Evolutionary conservation across 2,329 filamentous ascomycete species (phyloP), one percentile per base, ranked within the genome.

Genomic region (Aspergillus sp.): DNA sequence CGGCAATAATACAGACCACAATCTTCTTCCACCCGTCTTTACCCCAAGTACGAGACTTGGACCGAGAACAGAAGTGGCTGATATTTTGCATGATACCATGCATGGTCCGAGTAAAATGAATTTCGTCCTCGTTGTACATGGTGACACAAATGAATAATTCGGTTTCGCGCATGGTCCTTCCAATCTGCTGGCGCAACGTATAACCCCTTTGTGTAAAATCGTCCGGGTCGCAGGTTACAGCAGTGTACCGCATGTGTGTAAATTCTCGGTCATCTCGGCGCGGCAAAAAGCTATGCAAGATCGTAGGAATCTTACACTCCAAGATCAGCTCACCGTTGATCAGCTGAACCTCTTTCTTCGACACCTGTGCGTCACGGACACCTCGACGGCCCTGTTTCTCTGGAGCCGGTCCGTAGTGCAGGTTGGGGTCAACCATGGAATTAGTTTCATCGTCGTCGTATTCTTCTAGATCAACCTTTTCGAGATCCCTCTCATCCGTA

Each of bases 101-200:
- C 93, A 99, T 98, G 1, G 95, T 99, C 47, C 95, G 87, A 6
- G 95, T 97, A 68, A 99, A 99, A 70, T 92, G 87, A 67, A 96
- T 91, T 72, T 98, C 95, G 76, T 97, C 90, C 77, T 99, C 95
- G 76, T 99, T 99, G 80, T 97, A 98, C 95, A 98, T 98, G 67
- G 95, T 99, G 61, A 99, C 82, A 72, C 93, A 96, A 68, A 99
- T 96, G 73, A 98, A 95, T 7, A 99, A 80, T 76, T 99, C 95
- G 0, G 93, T 98, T 75, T 98, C 93, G 62, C 95, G 87, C 27
- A 87, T 81, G 1, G 90, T 96, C 57, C 81, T 84, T 46, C 92
- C 92, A 60, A 97, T 91, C 70, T 90, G 91, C 75, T 98, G 95
- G 54, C 95, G 89, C 68, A 99, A 79, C 71, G 96, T 95, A 80